These are phyloP conservation scores for Cyberlindnera samutprakarnensis DNA, from an alignment of 805 yeast genomes.

Conservation along the genomic window DNA sequence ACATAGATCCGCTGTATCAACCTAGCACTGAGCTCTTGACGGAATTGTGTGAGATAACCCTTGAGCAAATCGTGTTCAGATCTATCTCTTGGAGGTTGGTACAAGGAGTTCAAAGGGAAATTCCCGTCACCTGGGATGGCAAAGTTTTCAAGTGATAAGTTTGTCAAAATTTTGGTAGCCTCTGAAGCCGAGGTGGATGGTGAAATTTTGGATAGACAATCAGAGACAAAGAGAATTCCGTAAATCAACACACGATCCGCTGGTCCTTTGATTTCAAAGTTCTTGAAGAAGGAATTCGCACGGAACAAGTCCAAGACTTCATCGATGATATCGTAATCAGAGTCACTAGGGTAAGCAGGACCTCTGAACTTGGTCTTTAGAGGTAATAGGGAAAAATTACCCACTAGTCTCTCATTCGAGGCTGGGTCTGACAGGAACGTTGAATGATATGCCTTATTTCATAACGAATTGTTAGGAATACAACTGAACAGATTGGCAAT, in stretches of 20 bases:
- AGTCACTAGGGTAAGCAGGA: slow-evolving; percentile 74
- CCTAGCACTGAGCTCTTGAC: slow-evolving; percentile 87
- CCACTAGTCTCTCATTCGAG: slow-evolving; percentile 55
- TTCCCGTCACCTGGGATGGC: slow-evolving; percentile 93
- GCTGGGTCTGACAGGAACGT: slow-evolving; percentile 61
- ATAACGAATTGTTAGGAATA: slow-evolving; percentile 4
- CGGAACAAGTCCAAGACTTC: slow-evolving; percentile 87
- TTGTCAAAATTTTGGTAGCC: slow-evolving; percentile 64
- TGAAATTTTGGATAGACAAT: slow-evolving; percentile 63
- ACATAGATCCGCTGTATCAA: slow-evolving; percentile 66
- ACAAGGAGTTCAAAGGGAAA: slow-evolving; percentile 80
- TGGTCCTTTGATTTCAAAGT: slow-evolving; percentile 94
- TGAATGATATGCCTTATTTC: slow-evolving; percentile 63
- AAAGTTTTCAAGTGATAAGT: slow-evolving; percentile 81
- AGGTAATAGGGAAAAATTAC: slow-evolving; percentile 79
- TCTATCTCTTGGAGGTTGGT: slow-evolving; percentile 66
- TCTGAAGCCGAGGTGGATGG: slow-evolving; percentile 44
- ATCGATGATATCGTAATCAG: slow-evolving; percentile 85
- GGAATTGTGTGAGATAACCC: slow-evolving; percentile 79
- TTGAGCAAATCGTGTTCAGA: slow-evolving; percentile 74
- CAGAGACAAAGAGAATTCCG: slow-evolving; percentile 85
- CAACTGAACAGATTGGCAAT: too few species aligned
- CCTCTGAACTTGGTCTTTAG: slow-evolving; percentile 81
- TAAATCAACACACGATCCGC: slow-evolving; percentile 90
- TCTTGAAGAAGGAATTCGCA: slow-evolving; percentile 93